Evolutionary conservation across 805 yeast genomes (phyloP).

Genomic region (Candida namnaoensis): DNA sequence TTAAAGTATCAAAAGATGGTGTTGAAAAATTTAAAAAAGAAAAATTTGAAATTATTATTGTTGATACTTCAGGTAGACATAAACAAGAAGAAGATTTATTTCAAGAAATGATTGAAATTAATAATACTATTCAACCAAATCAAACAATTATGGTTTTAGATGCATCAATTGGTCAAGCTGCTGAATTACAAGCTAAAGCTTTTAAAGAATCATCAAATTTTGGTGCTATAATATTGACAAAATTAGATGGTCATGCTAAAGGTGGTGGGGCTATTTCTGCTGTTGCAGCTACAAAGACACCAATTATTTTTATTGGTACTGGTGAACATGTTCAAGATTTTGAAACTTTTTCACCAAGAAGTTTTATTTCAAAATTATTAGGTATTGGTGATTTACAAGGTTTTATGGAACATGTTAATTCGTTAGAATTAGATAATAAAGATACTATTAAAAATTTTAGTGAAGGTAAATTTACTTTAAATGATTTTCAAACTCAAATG

Average conservation of each 20-base stretch:
- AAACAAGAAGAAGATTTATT: constrained; percentile 89
- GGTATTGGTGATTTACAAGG: constrained; percentile 97
- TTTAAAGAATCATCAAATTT: constrained; percentile 89
- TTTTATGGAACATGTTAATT: constrained; percentile 86
- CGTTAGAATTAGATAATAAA: constrained; percentile 80
- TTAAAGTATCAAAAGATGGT: constrained; percentile 84
- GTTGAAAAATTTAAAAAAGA: constrained; percentile 86
- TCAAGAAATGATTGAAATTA: constrained; percentile 90
- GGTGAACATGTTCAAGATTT: constrained; percentile 95
- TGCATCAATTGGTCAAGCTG: constrained; percentile 97
- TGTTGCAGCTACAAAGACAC: constrained; percentile 94
- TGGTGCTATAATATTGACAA: constrained; percentile 91
- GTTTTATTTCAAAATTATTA: constrained; percentile 82
- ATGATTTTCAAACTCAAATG: constrained; percentile 92
- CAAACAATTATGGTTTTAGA: constrained; percentile 97
- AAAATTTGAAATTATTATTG: constrained; percentile 86
- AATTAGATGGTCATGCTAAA: constrained; percentile 97
- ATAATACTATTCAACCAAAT: constrained; percentile 81
- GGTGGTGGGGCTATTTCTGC: constrained; percentile 99
- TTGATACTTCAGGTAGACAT: constrained; percentile 97
- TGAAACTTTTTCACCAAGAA: constrained; percentile 83
- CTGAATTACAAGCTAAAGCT: constrained; percentile 89
- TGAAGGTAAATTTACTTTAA: constrained; percentile 88
- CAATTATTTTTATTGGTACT: constrained; percentile 93
- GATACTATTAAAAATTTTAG: constrained; percentile 87